phyloP scores from a whole-genome alignment of 768 basidiomycete species.

The Lentinula sp. region DNA sequence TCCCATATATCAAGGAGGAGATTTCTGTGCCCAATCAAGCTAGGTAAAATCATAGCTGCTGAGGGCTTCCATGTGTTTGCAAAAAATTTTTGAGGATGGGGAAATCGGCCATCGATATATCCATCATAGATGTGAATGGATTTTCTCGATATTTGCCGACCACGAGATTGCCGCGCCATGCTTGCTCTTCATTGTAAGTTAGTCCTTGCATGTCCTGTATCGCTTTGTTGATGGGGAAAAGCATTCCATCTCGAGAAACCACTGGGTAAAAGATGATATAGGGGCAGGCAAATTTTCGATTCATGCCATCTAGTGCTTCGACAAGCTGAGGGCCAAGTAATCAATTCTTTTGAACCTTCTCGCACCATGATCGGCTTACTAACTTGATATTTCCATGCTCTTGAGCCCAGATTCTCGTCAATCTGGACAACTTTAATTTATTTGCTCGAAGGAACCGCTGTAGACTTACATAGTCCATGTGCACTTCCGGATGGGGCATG shows the following conservation, averaged over 20 bases:
- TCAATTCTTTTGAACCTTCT: not conserved
- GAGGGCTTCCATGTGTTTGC: slow-evolving; percentile 55
- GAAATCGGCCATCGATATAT: slow-evolving; percentile 81
- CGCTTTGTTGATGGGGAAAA: slow-evolving; percentile 75
- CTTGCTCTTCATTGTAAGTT: slow-evolving; percentile 51
- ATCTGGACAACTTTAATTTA: slow-evolving; percentile 29
- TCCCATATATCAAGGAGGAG: not conserved
- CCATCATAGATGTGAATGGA: slow-evolving; percentile 54
- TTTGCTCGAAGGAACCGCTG: not conserved
- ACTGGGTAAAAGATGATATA: slow-evolving; percentile 80
- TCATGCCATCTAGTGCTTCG: slow-evolving; percentile 77
- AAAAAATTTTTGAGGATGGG: slow-evolving; percentile 79
- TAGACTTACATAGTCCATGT: slow-evolving; percentile 66
- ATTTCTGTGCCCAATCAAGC: not conserved
- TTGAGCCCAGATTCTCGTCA: slow-evolving; percentile 61
- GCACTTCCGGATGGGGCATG: slow-evolving; percentile 78
- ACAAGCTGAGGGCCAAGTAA: slow-evolving; percentile 40
- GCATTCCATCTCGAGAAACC: slow-evolving; percentile 73
- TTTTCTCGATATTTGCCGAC: slow-evolving; percentile 63
- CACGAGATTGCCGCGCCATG: slow-evolving; percentile 80
- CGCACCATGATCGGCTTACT: slow-evolving; percentile 11
- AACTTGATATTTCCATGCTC: slow-evolving; percentile 73
- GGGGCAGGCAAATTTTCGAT: slow-evolving; percentile 68
- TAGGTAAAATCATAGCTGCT: slow-evolving; percentile 22
- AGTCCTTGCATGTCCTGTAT: slow-evolving; percentile 70